Evolutionary conservation across 805 yeast species (phyloP).

Genomic region (Saccharomycopsis selenospora): DNA sequence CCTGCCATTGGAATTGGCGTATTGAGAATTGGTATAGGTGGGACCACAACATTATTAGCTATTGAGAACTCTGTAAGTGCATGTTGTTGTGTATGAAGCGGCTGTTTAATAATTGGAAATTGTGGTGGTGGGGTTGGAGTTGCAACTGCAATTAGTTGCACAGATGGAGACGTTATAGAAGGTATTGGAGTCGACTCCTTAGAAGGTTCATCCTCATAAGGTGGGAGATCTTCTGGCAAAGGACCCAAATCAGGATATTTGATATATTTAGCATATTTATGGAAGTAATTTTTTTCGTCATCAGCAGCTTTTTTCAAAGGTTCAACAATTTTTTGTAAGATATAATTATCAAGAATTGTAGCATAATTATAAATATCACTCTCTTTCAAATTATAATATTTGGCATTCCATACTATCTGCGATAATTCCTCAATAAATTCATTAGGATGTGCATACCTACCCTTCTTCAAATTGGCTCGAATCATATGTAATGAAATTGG

Average conservation of each 20-base stretch:
- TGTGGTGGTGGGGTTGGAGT: not conserved
- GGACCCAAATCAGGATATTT: constrained; percentile 53
- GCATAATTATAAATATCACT: constrained; percentile 66
- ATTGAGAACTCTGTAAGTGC: not conserved
- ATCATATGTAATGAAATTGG: constrained; percentile 81
- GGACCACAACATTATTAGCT: too few species aligned
- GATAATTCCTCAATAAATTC: constrained; percentile 71
- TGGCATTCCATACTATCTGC: constrained; percentile 87
- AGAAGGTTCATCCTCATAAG: not conserved
- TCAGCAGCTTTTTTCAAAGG: constrained; percentile 11
- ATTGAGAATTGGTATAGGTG: not conserved
- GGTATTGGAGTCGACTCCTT: too few species aligned
- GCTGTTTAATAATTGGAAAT: not conserved
- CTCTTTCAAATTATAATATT: constrained; percentile 67
- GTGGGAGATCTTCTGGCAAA: constrained; percentile 42
- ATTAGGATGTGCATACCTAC: constrained; percentile 51
- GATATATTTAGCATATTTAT: constrained; percentile 28
- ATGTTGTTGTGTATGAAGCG: not conserved
- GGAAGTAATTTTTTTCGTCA: constrained; percentile 19
- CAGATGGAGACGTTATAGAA: too few species aligned
- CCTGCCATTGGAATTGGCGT: too few species aligned
- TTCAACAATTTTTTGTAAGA: constrained; percentile 31
- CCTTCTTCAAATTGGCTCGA: constrained; percentile 48
- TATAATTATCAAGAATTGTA: constrained; percentile 38
- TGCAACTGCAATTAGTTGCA: not conserved